Percentiles rank a stretch among this genome's conserved stretches.
phyloP scores from a whole-genome alignment of 2,329 filamentous ascomycete species.

The Aspergillus felis region DNA sequence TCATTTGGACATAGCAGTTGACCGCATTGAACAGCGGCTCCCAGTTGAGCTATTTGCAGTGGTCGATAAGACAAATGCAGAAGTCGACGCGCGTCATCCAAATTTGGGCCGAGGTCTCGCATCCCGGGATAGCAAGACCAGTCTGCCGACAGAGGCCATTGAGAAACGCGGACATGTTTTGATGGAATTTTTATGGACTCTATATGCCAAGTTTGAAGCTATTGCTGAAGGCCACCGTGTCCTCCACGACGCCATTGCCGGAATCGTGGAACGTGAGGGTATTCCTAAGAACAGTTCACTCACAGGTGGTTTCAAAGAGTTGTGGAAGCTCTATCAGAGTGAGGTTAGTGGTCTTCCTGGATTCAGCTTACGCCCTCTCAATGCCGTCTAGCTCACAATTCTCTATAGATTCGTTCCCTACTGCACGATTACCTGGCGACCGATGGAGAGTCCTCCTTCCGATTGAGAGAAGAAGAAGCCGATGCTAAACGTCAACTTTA shows the following conservation, averaged over 20 bases:
- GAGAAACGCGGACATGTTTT: slow-evolving; percentile 79
- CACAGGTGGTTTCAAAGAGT: slow-evolving; percentile 85
- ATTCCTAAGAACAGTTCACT: slow-evolving; percentile 60
- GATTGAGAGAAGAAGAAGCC: slow-evolving; percentile 48
- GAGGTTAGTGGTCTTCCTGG: slow-evolving; percentile 49
- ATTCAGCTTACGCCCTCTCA: background rate
- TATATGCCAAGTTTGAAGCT: slow-evolving; percentile 95
- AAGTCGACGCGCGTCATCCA: slow-evolving; percentile 91
- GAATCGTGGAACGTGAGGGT: slow-evolving; percentile 79
- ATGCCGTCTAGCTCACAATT: slow-evolving; percentile 12
- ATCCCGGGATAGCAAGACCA: slow-evolving; percentile 45
- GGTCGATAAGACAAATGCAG: slow-evolving; percentile 90
- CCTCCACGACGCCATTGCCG: slow-evolving; percentile 85
- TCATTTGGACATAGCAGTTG: slow-evolving; percentile 77
- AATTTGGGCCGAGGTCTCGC: slow-evolving; percentile 59
- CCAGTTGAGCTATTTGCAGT: slow-evolving; percentile 92
- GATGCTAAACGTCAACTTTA: slow-evolving; percentile 51
- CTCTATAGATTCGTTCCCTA: slow-evolving; percentile 68
- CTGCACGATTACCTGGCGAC: slow-evolving; percentile 95
- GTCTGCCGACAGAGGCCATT: slow-evolving; percentile 66
- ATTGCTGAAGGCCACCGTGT: slow-evolving; percentile 94
- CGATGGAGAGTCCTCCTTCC: slow-evolving; percentile 69
- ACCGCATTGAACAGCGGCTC: slow-evolving; percentile 85
- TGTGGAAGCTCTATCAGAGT: slow-evolving; percentile 98
- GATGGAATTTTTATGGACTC: slow-evolving; percentile 82